Evolutionary conservation across 140 eudicot genomes (phyloP).

Genomic region (Bidens hawaiensis): DNA sequence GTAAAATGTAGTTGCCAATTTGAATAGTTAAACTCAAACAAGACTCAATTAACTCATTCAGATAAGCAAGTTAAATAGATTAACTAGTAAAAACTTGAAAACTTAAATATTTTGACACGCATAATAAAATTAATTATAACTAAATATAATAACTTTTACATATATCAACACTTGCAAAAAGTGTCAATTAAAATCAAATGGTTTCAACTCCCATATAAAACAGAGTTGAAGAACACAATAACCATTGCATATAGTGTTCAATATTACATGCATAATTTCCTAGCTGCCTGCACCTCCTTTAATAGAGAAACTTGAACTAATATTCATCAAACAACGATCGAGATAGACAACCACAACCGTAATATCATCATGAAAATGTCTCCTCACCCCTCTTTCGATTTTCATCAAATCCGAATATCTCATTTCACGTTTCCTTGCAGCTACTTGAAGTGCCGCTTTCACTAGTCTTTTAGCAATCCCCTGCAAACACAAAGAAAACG

Average conservation of each 20-base stretch:
- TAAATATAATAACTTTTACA: too few relatives aligned
- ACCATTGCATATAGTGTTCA: background rate
- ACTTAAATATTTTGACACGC: too few relatives aligned
- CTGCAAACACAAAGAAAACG: conserved; percentile 36
- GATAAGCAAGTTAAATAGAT: too few relatives aligned
- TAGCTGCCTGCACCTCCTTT: conserved; percentile 46
- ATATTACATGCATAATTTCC: conserved; percentile 14
- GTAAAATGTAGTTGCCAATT: too few relatives aligned
- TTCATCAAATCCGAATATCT: conserved; percentile 87
- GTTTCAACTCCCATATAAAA: too few relatives aligned
- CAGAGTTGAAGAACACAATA: too few relatives aligned
- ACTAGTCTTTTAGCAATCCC: conserved; percentile 81
- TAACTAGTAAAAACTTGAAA: too few relatives aligned
- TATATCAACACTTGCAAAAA: too few relatives aligned
- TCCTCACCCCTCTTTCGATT: conserved; percentile 86
- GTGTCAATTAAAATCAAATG: too few relatives aligned
- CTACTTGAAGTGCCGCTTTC: conserved; percentile 69
- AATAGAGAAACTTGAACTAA: conserved; percentile 46
- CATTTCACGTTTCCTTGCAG: conserved; percentile 95
- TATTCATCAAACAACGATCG: conserved; percentile 35
- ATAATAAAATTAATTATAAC: too few relatives aligned
- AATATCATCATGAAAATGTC: conserved; percentile 97
- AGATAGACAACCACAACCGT: conserved; percentile 84
- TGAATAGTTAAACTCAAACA: too few relatives aligned
- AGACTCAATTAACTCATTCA: too few relatives aligned